Evolutionary conservation across 2,329 filamentous ascomycete genomes (phyloP), one percentile per base, ranked within the genome.

Genomic region (Ciborinia camelliae): DNA sequence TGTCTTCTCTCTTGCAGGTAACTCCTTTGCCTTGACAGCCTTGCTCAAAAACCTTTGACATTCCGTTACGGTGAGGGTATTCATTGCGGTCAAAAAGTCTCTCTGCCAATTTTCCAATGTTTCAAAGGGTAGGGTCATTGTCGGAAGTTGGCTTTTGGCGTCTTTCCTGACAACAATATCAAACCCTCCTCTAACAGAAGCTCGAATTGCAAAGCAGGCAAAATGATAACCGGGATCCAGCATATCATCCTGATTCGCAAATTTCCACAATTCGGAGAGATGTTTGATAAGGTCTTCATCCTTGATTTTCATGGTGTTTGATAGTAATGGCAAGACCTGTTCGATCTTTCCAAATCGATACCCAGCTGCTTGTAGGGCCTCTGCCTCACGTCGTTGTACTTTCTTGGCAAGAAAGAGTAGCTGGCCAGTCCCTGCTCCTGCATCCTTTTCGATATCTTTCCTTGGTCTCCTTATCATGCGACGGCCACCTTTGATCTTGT

Each of bases 371-470:
- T 88, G 84, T 18, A 96, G 81, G 35, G 83, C 82, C 60, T 85
- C 81, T 0, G 84, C 81, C 43, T 92, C 90, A 0, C 82, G 79
- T 41, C 77, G 79, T 41, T 81, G 80, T 1, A 90, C 81, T 51
- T 82, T 82, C 14, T 87, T 89, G 7, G 92, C 88, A 12, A 96
- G 82, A 71, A 96, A 92, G 75, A 97, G 85, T 53, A 96, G 81
- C 62, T 93, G 91, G 6, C 63, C 63, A 14, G 63, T 61, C 14
- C 55, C 54, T 43, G 48, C 12, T 32, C 47, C 63, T 32, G 63
- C 55, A 47, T 61, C 57, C 8, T 61, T 60, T 30, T 64, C 63
- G 8, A 61, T 5, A 9, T 61, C 57, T 39, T 61, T 61, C 15
- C 55, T 51, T 10, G 63, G 63, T 37, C 55, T 53, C 18, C 39